A percentile compares a stretch with the other conserved stretches of the same genome.
phyloP scores from a whole-genome alignment of 208 protist genomes.

The Wallacemonas sp. region DNA sequence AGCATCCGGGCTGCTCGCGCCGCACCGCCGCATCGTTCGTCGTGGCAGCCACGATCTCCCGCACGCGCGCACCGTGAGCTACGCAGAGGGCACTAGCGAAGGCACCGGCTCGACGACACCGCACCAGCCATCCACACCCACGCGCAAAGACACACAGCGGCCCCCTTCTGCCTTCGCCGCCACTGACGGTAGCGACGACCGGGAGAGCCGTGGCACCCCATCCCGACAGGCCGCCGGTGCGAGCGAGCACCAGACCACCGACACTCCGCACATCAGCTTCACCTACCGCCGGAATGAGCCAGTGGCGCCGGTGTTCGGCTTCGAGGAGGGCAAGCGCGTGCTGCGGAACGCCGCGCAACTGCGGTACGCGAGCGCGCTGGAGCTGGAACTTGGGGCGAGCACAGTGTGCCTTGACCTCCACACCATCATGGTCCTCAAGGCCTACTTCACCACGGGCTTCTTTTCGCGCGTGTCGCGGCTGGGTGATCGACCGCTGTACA shows the following conservation, averaged over 20 bases:
- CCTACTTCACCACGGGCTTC: constrained; percentile 70
- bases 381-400: constrained; percentile 65
- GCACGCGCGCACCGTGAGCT: constrained; percentile 1
- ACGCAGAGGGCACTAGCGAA: neutral
- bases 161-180: neutral
- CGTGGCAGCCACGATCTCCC: constrained; percentile 1
- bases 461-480: constrained; percentile 55
- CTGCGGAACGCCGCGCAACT: constrained; percentile 73
- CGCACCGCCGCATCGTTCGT: constrained; percentile 44
- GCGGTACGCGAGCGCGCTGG: constrained; percentile 69
- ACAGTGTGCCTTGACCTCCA: constrained; percentile 63
- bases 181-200: no score
- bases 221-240: neutral
- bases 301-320: constrained; percentile 73
- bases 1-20: constrained; percentile 29
- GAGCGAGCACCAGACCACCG: neutral
- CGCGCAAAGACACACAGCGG: neutral
- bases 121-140: constrained; percentile 3
- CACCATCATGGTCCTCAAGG: constrained; percentile 68
- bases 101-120: neutral
- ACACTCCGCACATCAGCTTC: constrained; percentile 51
- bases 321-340: constrained; percentile 44
- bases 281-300: constrained; percentile 66
- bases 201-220: neutral
- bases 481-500: constrained; percentile 68